phyloP scores from a whole-genome alignment of 225 moss, liverwort and hornwort species.

The Lunularia cruciata region DNA sequence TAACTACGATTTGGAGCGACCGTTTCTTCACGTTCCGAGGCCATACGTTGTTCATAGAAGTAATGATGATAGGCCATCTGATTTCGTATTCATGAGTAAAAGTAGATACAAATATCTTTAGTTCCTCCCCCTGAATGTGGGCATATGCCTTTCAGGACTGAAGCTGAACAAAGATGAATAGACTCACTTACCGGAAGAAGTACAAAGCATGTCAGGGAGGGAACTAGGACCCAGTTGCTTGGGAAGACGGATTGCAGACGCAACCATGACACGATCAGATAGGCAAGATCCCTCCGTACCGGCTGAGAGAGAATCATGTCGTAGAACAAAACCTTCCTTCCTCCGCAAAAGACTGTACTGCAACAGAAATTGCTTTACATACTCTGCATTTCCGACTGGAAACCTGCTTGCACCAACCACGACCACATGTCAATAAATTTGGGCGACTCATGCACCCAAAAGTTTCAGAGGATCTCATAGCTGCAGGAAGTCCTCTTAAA shows the following conservation, averaged over 20 bases:
- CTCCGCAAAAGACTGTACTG: conserved; percentile 95
- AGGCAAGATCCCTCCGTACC: conserved; percentile 68
- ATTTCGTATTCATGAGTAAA: no score
- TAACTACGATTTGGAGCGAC: no score
- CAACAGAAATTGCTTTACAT: conserved; percentile 95
- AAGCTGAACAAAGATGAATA: conserved; percentile 10
- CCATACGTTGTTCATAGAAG: no score
- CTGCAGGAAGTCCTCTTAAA: no score
- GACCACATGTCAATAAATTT: background rate
- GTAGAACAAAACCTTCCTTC: conserved; percentile 95
- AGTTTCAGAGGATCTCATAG: background rate
- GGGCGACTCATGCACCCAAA: background rate
- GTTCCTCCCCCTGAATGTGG: background rate
- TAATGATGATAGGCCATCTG: no score
- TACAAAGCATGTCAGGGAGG: conserved; percentile 70
- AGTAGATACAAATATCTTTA: no score
- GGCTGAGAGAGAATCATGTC: conserved; percentile 86
- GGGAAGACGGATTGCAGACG: conserved; percentile 58
- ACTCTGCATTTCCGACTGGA: conserved; percentile 97
- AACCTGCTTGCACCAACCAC: conserved; percentile 48
- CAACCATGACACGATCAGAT: conserved; percentile 70
- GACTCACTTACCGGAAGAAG: conserved; percentile 62
- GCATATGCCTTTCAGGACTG: background rate
- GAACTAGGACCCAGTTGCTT: conserved; percentile 86
- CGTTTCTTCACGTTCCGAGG: no score